phyloP scores from a whole-genome alignment of 257 asterid genomes.

The Penstemon barbatus region DNA sequence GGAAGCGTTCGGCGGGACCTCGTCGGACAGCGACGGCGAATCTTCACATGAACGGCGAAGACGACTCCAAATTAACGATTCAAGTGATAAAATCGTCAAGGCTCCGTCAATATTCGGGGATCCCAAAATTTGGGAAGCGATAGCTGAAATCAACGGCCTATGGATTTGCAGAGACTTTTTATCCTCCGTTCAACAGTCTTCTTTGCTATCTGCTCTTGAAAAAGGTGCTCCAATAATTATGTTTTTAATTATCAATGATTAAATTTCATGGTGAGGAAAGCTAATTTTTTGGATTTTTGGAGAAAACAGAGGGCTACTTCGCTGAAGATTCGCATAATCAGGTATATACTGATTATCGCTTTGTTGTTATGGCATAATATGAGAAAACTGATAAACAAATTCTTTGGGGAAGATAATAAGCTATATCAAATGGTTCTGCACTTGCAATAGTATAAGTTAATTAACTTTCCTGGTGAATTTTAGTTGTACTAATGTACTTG shows the following conservation, averaged over 20 bases:
- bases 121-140: constrained; percentile 58
- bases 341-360: constrained; percentile 34
- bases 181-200: constrained; percentile 57
- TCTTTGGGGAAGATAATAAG: neutral
- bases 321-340: constrained; percentile 65
- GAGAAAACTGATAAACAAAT: neutral
- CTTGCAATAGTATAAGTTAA: neutral
- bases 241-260: neutral
- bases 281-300: constrained; percentile 23
- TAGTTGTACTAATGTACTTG: neutral
- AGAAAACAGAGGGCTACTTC: constrained; percentile 80
- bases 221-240: constrained; percentile 40
- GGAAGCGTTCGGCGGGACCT: constrained; percentile 75
- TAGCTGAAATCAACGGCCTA: constrained; percentile 67
- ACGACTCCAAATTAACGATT: constrained; percentile 23
- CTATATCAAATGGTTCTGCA: neutral
- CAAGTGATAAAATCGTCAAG: constrained; percentile 24
- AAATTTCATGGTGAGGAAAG: neutral
- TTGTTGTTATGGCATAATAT: neutral
- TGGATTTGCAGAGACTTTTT: constrained; percentile 72
- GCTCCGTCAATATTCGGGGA: constrained; percentile 40
- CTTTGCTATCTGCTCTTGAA: constrained; percentile 58
- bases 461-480: neutral
- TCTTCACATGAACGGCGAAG: constrained; percentile 17
- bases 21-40: constrained; percentile 54